Conservation (phyloP, 768 basidiomycete species). For the Cystoderma amianthinum region DNA sequence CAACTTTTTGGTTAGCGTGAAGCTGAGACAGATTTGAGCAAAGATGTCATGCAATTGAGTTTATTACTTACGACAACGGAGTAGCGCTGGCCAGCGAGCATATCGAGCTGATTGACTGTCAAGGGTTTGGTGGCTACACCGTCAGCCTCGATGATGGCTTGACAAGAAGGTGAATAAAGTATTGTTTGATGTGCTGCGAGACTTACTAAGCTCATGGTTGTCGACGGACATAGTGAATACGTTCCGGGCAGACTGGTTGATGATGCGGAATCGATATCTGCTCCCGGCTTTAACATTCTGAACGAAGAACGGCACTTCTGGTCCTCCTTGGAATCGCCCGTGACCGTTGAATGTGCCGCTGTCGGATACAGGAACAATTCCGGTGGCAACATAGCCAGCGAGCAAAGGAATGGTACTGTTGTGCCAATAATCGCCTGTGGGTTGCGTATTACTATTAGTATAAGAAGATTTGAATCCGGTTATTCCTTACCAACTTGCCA, state of each 20-base stretch:
- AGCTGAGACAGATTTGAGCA: constrained; percentile 14
- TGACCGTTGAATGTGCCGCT: constrained; percentile 38
- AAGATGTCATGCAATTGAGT: constrained; percentile 1
- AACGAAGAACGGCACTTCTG: constrained; percentile 25
- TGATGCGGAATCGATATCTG: constrained; percentile 43
- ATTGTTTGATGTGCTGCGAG: not conserved
- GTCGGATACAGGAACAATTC: constrained; percentile 21
- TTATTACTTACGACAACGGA: constrained; percentile 17
- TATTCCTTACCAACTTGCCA: constrained; percentile 2
- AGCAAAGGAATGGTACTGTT: constrained; percentile 16
- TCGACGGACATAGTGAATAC: constrained; percentile 24
- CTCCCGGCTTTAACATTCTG: constrained; percentile 25
- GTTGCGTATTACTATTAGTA: constrained; percentile 18
- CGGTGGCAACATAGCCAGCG: constrained; percentile 13
- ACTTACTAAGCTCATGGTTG: constrained; percentile 8
- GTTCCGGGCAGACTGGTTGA: constrained; percentile 35
- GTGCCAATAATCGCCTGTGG: constrained; percentile 37
- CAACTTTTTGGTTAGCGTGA: constrained; percentile 28
- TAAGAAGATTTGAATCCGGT: constrained; percentile 5
- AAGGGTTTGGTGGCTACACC: constrained; percentile 16
- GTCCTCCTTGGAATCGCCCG: constrained; percentile 32
- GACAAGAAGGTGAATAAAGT: not conserved
- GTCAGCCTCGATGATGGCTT: constrained; percentile 29
- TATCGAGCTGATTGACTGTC: constrained; percentile 24
- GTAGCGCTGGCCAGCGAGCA: constrained; percentile 41